Base-by-base conservation (phyloP, 78 protist genomes). In the slime mould (Dictyostelium discoideum) region DNA sequence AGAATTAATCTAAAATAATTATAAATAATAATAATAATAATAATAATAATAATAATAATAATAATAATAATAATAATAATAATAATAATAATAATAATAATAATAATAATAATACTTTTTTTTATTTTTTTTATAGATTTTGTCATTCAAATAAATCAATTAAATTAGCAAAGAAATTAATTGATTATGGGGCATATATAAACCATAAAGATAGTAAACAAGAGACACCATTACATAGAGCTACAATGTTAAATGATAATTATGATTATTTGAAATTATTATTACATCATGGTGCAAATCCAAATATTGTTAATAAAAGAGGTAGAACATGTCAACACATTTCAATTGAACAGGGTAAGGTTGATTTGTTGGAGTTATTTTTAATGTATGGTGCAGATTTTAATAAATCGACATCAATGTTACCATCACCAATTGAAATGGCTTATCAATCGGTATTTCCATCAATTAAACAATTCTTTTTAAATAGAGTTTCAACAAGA, bases 221-320 rank as follows among this genome's bases (percentile, higher is more conserved):
- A 8, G 94, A 89, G 13, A 81, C 94, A 46, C 94, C 94, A 80
- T 32, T 89, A 48, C 94, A 89, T 32, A 60, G 87, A 13, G 94
- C 94, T 2, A 89, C 87, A n/a, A 32, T 74, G 42, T 74, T 74
- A 37, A 74, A 48, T 48, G 82, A 63, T 63, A 89, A 81, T 81
- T 29, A 42, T 3, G 94, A 89, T n/a, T 69, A 79, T 16, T 10
- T 89, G 22, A 79, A 81, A 48, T 46, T 89, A 39, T 46, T 89
- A 42, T 46, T 89, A 6, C 44, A 67, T 37, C 32, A 81, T 69
- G 94, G 94, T 32, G 94, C 94, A 2, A 88, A 88, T 80, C 94
- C 94, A 65, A 88, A 88, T 32, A 80, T 88, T 42, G 29, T 44
- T 14, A 80, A 88, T 46, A 79, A 26, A 29, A 13, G 86, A 50